These are phyloP conservation scores for Oryza australiensis DNA, from an alignment of 176 grass and related monocot genomes.

Conservation along the genomic window DNA sequence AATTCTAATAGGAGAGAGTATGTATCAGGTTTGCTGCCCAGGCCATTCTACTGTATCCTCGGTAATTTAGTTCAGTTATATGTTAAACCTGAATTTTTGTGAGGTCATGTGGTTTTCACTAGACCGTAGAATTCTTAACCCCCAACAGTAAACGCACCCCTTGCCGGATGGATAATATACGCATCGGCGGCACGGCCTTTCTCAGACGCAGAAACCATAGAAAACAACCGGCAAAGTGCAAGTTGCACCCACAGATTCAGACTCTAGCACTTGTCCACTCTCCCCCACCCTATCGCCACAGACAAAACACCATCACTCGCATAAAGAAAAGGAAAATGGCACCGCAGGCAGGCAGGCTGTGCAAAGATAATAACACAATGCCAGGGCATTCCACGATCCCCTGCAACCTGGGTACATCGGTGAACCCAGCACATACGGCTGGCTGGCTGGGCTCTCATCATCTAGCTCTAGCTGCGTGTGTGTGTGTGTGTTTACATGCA, in stretches of 20 bases:
- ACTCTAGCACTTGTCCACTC: conserved; percentile 38
- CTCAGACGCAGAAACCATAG: neutral
- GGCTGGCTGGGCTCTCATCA: neutral
- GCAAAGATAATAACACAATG: conserved; percentile 33
- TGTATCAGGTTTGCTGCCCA: too few species aligned
- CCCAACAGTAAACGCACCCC: neutral
- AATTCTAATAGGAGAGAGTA: too few species aligned
- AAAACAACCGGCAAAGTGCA: conserved; percentile 38
- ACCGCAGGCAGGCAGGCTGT: neutral
- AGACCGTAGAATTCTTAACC: neutral
- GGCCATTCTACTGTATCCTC: too few species aligned
- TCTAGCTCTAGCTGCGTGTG: neutral
- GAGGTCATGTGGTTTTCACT: neutral
- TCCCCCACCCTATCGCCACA: neutral
- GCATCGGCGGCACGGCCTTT: neutral
- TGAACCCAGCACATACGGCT: too few species aligned
- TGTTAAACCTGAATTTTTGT: neutral
- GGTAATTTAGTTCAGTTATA: neutral
- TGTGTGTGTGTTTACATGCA: conserved; percentile 19
- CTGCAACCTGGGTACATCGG: neutral
- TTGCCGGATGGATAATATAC: conserved; percentile 25
- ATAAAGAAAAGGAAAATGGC: conserved; percentile 1
- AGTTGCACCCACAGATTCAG: conserved; percentile 61
- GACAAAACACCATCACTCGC: conserved; percentile 19
- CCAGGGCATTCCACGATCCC: conserved; percentile 34